Evolutionary conservation across 2,329 filamentous ascomycete genomes (phyloP).

Genomic region (Hymenoscyphus fructigenus): DNA sequence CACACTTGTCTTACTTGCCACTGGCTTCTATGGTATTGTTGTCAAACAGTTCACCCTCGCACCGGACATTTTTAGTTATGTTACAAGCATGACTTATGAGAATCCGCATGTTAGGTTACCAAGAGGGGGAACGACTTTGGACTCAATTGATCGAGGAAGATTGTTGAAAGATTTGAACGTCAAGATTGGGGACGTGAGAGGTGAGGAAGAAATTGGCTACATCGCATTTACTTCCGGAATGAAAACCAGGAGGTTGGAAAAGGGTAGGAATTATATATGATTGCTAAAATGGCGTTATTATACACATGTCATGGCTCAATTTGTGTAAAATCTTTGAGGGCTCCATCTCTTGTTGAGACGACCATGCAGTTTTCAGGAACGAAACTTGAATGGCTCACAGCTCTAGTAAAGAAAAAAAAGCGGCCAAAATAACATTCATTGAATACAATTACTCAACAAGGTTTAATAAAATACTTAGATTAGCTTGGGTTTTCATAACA

Average conservation of each 20-base stretch:
- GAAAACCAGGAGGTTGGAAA: not conserved
- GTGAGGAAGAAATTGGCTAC: not conserved
- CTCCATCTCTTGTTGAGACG: too few species aligned
- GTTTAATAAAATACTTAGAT: too few species aligned
- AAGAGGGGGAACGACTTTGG: not conserved
- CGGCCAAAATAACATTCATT: too few species aligned
- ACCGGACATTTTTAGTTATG: not conserved
- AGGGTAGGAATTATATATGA: not conserved
- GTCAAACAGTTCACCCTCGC: not conserved
- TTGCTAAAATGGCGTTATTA: not conserved
- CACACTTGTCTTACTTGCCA: not conserved
- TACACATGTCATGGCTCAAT: too few species aligned
- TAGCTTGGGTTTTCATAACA: too few species aligned
- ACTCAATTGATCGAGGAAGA: not conserved
- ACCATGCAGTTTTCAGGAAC: too few species aligned
- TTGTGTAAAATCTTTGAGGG: too few species aligned
- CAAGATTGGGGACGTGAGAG: not conserved
- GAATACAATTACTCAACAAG: too few species aligned
- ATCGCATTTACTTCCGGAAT: not conserved
- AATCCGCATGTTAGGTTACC: not conserved
- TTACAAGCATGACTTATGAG: not conserved
- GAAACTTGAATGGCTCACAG: too few species aligned
- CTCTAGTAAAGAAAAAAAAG: too few species aligned
- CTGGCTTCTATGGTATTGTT: not conserved
- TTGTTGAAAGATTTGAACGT: not conserved